Evolutionary conservation across 148 eudicot species (phyloP).

Genomic region (Heliosperma pusillum): DNA sequence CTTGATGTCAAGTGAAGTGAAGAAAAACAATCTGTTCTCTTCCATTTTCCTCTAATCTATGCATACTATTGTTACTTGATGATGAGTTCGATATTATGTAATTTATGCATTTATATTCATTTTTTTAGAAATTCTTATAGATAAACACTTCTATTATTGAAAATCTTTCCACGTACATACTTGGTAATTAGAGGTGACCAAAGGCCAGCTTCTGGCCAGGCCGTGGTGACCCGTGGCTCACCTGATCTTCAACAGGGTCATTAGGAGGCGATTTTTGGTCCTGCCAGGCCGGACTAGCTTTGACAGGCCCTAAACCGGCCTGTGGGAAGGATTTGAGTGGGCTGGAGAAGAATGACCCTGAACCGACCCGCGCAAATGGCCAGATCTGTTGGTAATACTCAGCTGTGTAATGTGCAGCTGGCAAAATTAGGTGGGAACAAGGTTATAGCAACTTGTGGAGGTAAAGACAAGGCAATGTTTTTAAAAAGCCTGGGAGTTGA

Average conservation of each 20-base stretch:
- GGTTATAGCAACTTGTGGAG: constrained; percentile 96
- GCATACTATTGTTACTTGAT: neutral
- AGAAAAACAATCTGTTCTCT: neutral
- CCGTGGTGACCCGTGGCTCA: too few species aligned
- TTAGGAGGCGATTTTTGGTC: too few species aligned
- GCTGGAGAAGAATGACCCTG: too few species aligned
- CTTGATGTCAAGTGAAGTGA: too few species aligned
- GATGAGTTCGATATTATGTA: neutral
- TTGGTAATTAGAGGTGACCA: neutral
- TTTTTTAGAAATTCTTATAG: neutral
- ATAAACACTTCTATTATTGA: neutral
- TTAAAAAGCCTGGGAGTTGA: constrained; percentile 81
- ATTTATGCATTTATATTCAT: neutral
- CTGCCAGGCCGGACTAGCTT: too few species aligned
- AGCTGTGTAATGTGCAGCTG: constrained; percentile 48
- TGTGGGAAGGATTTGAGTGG: too few species aligned
- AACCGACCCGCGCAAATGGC: too few species aligned
- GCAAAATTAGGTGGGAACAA: constrained; percentile 94
- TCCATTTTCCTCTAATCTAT: neutral
- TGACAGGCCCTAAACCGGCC: too few species aligned
- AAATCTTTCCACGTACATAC: neutral
- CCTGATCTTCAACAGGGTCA: too few species aligned
- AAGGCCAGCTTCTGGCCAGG: too few species aligned
- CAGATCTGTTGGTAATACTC: neutral
- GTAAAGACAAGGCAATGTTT: constrained; percentile 70